Conservation (phyloP, 2,329 filamentous ascomycete species). For the Pseudogymnoascus pannorum region DNA sequence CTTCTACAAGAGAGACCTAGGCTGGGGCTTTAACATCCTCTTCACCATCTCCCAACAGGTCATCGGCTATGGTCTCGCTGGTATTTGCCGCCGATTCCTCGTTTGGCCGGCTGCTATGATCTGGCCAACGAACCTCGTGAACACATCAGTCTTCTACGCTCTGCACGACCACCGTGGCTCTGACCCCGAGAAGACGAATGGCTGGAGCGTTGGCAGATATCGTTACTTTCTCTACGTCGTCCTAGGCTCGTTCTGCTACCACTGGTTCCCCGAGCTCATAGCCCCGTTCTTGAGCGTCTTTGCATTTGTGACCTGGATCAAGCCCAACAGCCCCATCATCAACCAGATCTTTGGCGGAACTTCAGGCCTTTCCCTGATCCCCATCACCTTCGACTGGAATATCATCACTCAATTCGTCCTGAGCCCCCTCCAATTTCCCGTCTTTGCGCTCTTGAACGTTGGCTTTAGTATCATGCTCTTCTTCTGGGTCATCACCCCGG, state of each 20-base stretch:
- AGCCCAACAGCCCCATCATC: slow-evolving; percentile 57
- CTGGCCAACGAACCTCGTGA: slow-evolving; percentile 18
- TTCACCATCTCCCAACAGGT: slow-evolving; percentile 52
- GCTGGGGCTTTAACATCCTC: slow-evolving; percentile 51
- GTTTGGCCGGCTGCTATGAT: slow-evolving; percentile 21
- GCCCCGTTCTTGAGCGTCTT: slow-evolving; percentile 67
- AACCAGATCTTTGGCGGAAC: slow-evolving; percentile 66
- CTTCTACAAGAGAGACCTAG: slow-evolving; percentile 56
- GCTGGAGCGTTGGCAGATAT: slow-evolving; percentile 60
- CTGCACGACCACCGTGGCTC: slow-evolving; percentile 56
- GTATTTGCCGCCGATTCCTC: slow-evolving; percentile 11
- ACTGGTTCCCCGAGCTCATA: slow-evolving; percentile 63
- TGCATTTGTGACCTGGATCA: slow-evolving; percentile 64
- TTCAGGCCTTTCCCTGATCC: slow-evolving; percentile 59
- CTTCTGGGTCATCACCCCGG: slow-evolving; percentile 51
- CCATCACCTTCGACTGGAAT: slow-evolving; percentile 72
- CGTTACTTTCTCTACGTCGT: slow-evolving; percentile 56
- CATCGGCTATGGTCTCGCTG: slow-evolving; percentile 11
- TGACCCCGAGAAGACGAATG: slow-evolving; percentile 40
- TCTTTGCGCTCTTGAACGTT: slow-evolving; percentile 67
- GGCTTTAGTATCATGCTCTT: slow-evolving; percentile 59
- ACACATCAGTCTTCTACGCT: slow-evolving; percentile 18
- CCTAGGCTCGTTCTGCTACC: slow-evolving; percentile 52
- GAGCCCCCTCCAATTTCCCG: slow-evolving; percentile 54
- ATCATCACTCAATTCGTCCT: slow-evolving; percentile 41